Percentiles rank a stretch among this genome's conserved stretches.
Conservation (phyloP, 192 early-diverging fungal genomes). For the Dispira parvispora region DNA sequence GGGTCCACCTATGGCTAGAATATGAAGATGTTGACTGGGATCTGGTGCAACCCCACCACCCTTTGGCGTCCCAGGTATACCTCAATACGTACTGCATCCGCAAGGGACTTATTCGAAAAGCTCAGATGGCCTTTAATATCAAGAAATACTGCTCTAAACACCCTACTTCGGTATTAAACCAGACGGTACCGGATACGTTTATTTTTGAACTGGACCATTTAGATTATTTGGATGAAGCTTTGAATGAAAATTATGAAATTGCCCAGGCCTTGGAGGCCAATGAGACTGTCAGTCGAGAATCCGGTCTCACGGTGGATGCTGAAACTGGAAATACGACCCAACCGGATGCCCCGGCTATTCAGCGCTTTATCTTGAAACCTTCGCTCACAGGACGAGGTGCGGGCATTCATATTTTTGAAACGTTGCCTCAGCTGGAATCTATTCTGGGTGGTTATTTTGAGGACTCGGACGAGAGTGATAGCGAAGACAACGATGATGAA, state of each 20-base stretch:
- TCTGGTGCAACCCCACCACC: constrained; percentile 17
- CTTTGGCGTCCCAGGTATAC: constrained; percentile 15
- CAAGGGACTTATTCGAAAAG: constrained; percentile 49
- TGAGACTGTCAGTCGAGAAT: constrained; percentile 7
- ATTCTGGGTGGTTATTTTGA: constrained; percentile 23
- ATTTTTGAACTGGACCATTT: constrained; percentile 42
- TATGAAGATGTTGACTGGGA: constrained; percentile 48
- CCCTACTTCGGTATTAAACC: constrained; percentile 29
- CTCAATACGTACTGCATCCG: constrained; percentile 44
- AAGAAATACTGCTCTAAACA: constrained; percentile 36
- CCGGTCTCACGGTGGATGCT: constrained; percentile 1
- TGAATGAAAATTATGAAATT: constrained; percentile 49
- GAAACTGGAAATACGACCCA: constrained; percentile 12
- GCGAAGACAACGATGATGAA: constrained; percentile 15
- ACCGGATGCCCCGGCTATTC: constrained; percentile 3
- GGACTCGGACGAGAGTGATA: constrained; percentile 24
- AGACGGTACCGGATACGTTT: constrained; percentile 43
- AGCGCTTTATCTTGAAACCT: constrained; percentile 46
- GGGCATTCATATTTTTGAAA: constrained; percentile 45
- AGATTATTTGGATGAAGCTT: constrained; percentile 47
- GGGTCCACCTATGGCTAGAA: constrained; percentile 30
- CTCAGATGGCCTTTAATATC: constrained; percentile 45
- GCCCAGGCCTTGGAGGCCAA: constrained; percentile 33
- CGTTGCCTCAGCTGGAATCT: constrained; percentile 27
- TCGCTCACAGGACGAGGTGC: constrained; percentile 44